Evolutionary conservation across 2,329 filamentous ascomycete species (phyloP), one percentile per base, ranked within the genome.

Genomic region (Penicillium occitanis): DNA sequence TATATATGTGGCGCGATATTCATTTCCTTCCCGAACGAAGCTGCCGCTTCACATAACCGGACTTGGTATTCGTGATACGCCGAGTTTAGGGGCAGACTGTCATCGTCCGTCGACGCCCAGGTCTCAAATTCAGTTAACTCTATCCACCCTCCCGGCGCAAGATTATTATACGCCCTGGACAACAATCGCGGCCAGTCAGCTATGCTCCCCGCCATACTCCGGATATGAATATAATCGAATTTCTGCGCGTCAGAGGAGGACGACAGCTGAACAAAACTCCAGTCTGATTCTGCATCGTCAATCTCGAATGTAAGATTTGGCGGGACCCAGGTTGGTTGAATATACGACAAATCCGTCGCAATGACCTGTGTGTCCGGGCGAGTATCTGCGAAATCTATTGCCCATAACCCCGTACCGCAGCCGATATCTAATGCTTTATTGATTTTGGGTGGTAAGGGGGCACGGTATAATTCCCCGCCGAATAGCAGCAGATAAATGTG

Each of bases 1-100:
- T 76, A 74, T n/a, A 78, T 74, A 14, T 74, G 68, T 11, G 73
- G 64, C 44, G 74, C 74, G 17, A 77, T 65, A 51, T 73, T 71
- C 55, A 74, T 66, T 17, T 62, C 59, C 55, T 74, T 74, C 19
- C 73, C 74, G 48, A 72, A 72, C 33, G 65, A 66, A 19, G 64
- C 66, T 8, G 71, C 69, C 3, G 72, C 71, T 61, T 70, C 67
- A 59, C 66, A 64, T n/a, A 73, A 58, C 5, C 68, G 65, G 5
- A 68, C 64, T 53, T 70, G 68, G 50, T 68, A 71, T 66, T 70
- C 63, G 57, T 68, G 64, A 51, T 71, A 71, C 2, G 70, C 66
- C 13, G 71, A 70, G 35, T 51, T 60, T n/a, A 66, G 42, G 2
- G 70, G 72, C 8, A 74, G 64, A 48, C 68, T 73, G 46, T 72